Evolutionary conservation across 2,329 filamentous ascomycete species (phyloP).

Genomic region (Paramyrothecium sp.): DNA sequence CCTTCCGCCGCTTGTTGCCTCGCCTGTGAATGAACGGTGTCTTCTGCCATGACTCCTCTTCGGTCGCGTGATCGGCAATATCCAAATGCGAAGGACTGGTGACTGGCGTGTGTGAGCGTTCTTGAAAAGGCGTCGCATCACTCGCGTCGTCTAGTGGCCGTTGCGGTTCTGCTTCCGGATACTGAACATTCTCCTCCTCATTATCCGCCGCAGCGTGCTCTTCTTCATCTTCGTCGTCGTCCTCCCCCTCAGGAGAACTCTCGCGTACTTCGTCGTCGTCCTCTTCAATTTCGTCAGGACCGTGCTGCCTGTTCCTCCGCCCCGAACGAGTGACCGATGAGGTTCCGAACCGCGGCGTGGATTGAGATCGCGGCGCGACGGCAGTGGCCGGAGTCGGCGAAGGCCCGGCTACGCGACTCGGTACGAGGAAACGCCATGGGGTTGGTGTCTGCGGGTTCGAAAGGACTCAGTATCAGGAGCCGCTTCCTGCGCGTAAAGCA

Average conservation of each 20-base stretch:
- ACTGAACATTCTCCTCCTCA: no score
- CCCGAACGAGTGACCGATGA: conserved; percentile 27
- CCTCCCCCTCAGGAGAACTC: conserved; percentile 2
- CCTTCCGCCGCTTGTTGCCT: conserved; percentile 24
- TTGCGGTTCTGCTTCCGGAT: background rate
- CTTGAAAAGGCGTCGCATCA: background rate
- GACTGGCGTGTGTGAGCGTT: no score
- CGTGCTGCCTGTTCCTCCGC: conserved; percentile 19
- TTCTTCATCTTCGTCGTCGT: background rate
- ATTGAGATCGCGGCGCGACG: conserved; percentile 29
- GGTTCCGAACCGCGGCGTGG: conserved; percentile 36
- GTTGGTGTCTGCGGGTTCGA: conserved; percentile 32
- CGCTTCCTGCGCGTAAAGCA: background rate
- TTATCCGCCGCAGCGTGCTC: background rate
- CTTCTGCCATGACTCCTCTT: background rate
- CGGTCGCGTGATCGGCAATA: background rate
- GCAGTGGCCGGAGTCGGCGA: conserved; percentile 29
- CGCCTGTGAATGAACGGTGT: conserved; percentile 6
- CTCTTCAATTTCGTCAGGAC: conserved; percentile 33
- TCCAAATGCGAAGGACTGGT: background rate
- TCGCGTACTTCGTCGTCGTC: conserved; percentile 15
- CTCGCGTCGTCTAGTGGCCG: conserved; percentile 1
- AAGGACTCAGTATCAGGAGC: background rate
- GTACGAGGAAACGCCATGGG: conserved; percentile 35
- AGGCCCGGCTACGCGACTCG: conserved; percentile 28